Conservation (phyloP, 495 filamentous ascomycete genomes). For the Hypoxylon cercidicola region DNA sequence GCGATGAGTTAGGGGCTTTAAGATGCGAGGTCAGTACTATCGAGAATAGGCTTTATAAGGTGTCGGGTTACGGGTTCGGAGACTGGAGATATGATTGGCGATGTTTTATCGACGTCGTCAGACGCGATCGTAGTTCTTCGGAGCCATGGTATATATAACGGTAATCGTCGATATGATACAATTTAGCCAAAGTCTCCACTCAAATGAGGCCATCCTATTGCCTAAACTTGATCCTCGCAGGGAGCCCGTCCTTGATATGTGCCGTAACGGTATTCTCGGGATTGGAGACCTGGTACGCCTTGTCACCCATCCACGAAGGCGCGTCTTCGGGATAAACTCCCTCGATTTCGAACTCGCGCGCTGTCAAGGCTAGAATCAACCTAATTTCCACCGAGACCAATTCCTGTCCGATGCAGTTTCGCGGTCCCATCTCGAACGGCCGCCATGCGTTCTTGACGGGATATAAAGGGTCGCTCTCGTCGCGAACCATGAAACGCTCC, state of each 20-base stretch:
- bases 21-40: too few species aligned
- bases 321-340: slow-evolving; percentile 27
- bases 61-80: too few species aligned
- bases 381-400: slow-evolving; percentile 57
- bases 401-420: slow-evolving; percentile 63
- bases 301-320: slow-evolving; percentile 31
- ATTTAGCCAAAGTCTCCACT: not conserved
- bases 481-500: slow-evolving; percentile 51
- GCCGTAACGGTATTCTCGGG: slow-evolving; percentile 18
- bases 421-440: slow-evolving; percentile 60
- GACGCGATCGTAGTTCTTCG: too few species aligned
- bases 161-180: too few species aligned
- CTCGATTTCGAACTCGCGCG: slow-evolving; percentile 34
- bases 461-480: slow-evolving; percentile 41
- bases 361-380: slow-evolving; percentile 50
- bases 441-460: slow-evolving; percentile 51
- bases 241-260: slow-evolving; percentile 31
- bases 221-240: slow-evolving; percentile 21
- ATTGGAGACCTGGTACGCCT: slow-evolving; percentile 27
- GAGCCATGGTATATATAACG: too few species aligned
- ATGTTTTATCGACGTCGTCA: too few species aligned
- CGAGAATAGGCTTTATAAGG: too few species aligned
- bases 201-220: not conserved
- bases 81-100: too few species aligned
- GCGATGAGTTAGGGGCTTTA: too few species aligned